Percentiles rank a stretch among this genome's conserved stretches.
Evolutionary conservation across 2,329 filamentous ascomycete genomes (phyloP).

Genomic region (Elsinoe perseae): DNA sequence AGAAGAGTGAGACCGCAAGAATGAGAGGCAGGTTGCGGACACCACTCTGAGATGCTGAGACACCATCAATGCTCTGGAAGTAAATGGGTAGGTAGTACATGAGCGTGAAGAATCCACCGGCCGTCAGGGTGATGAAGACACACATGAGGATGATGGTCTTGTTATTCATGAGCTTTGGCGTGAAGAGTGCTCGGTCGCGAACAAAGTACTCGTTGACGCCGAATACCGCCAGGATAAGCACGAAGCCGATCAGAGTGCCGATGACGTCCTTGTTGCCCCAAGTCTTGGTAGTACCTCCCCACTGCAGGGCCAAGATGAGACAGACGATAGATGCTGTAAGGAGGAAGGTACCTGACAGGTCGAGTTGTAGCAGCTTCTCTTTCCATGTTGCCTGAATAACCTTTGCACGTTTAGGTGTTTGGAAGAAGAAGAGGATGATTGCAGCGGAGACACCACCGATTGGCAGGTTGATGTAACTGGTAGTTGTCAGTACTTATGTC

Average conservation of each 20-base stretch:
- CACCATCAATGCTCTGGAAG: slow-evolving; percentile 26
- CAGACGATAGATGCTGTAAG: slow-evolving; percentile 31
- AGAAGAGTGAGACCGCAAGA: slow-evolving; percentile 25
- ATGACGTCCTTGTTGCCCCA: slow-evolving; percentile 38
- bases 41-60: slow-evolving; percentile 22
- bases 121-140: slow-evolving; percentile 32
- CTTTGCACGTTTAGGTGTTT: slow-evolving; percentile 27
- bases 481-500: not conserved
- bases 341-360: slow-evolving; percentile 37
- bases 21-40: slow-evolving; percentile 37
- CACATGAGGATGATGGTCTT: slow-evolving; percentile 32
- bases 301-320: slow-evolving; percentile 12
- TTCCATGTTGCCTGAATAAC: slow-evolving; percentile 23
- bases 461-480: slow-evolving; percentile 46
- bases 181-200: slow-evolving; percentile 37
- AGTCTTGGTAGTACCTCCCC: slow-evolving; percentile 27
- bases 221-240: slow-evolving; percentile 32
- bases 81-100: slow-evolving; percentile 27
- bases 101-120: slow-evolving; percentile 19
- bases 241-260: slow-evolving; percentile 39
- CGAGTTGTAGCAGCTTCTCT: slow-evolving; percentile 40
- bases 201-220: slow-evolving; percentile 31
- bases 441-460: slow-evolving; percentile 35
- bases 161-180: slow-evolving; percentile 32
- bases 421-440: slow-evolving; percentile 36